phyloP scores from a whole-genome alignment of 257 asterid species.

The Hygrophila difformis region DNA sequence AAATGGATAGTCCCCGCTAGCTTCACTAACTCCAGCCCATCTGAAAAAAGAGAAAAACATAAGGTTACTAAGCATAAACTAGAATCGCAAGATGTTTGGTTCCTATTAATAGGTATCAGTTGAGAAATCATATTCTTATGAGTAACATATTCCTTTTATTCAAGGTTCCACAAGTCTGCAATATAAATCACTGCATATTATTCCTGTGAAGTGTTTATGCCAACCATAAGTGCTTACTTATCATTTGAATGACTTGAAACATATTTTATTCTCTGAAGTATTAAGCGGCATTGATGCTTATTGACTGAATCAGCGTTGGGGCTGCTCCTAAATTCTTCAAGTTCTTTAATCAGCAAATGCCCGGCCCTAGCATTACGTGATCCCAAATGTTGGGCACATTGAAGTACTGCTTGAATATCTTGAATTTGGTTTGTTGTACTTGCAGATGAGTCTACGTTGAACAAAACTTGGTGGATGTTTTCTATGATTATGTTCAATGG shows the following conservation, averaged over 20 bases:
- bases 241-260: constrained; percentile 58
- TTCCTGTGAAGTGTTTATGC: no score
- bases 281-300: constrained; percentile 83
- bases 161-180: background rate
- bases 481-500: constrained; percentile 65
- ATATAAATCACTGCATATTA: no score
- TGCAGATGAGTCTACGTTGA: constrained; percentile 73
- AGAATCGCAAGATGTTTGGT: no score
- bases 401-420: constrained; percentile 89
- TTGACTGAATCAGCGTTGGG: constrained; percentile 82
- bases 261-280: constrained; percentile 79
- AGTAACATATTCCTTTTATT: background rate
- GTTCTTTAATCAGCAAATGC: constrained; percentile 81
- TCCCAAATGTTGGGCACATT: constrained; percentile 83
- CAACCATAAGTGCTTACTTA: constrained; percentile 44
- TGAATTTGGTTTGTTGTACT: constrained; percentile 74
- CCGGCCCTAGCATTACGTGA: constrained; percentile 91
- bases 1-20: constrained; percentile 91
- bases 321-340: constrained; percentile 78
- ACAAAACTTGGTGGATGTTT: constrained; percentile 73
- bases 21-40: constrained; percentile 88
- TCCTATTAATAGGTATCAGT: no score
- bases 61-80: no score
- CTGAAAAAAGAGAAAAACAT: constrained; percentile 19
- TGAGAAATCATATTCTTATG: background rate